Conservation (phyloP, 768 basidiomycete species). For the Lactarius deliciosus region DNA sequence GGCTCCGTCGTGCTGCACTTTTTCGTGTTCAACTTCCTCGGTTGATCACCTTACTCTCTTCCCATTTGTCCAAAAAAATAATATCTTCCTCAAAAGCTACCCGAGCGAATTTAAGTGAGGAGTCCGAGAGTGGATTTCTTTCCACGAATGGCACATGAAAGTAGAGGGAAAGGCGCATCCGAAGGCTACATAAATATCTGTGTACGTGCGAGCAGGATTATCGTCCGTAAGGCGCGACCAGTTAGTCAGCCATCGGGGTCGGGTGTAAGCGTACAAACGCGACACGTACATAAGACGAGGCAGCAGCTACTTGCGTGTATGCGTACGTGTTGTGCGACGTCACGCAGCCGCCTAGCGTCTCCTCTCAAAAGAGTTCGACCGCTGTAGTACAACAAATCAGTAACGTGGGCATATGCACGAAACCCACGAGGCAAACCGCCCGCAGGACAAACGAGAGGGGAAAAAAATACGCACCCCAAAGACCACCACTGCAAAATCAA, state of each 20-base stretch:
- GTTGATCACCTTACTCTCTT: slow-evolving; percentile 43
- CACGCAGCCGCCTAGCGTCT: slow-evolving; percentile 34
- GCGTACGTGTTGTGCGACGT: not conserved
- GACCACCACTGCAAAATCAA: slow-evolving; percentile 84
- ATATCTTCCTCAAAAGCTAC: not conserved
- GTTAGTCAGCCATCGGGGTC: not conserved
- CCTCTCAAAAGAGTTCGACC: slow-evolving; percentile 74
- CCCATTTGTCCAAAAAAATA: not conserved
- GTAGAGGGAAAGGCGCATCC: slow-evolving; percentile 3
- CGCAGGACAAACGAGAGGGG: not conserved
- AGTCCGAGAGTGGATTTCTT: not conserved
- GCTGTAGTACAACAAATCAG: slow-evolving; percentile 40
- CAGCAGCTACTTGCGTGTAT: not conserved
- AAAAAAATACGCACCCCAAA: slow-evolving; percentile 59
- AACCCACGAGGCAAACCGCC: slow-evolving; percentile 2
- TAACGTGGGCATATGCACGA: slow-evolving; percentile 4
- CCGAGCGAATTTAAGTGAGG: not conserved
- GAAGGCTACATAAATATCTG: slow-evolving; percentile 1
- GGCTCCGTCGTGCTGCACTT: slow-evolving; percentile 97
- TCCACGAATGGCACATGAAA: not conserved
- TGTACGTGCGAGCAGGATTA: not conserved
- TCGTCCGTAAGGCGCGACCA: not conserved
- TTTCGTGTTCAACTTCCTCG: slow-evolving; percentile 98
- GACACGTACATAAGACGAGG: not conserved
- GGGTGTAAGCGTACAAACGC: slow-evolving; percentile 1